Evolutionary conservation across 169 alveolate genomes (phyloP), one percentile per base, ranked within the genome.

Genomic region (Babesia bigemina): DNA sequence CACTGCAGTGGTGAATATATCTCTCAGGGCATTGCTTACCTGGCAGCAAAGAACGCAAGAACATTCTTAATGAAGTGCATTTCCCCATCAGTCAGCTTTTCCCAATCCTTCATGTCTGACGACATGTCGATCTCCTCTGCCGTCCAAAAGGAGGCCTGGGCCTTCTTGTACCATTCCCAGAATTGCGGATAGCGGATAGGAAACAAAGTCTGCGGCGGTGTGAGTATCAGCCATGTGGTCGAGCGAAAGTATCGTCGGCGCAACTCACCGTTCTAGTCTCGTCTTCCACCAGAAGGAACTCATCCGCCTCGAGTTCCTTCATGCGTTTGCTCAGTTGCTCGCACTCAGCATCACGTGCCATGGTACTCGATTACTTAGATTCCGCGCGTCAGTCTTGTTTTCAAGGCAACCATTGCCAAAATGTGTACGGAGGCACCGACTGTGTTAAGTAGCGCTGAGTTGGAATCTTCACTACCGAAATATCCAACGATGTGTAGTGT

Each of bases 111-210:
- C 49, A 92, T 59, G 76, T 98, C 99, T 63, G 94, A 92, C 26
- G 95, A 91, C 55, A 98, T 90, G 87, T 98, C 99, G 48, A 98
- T 95, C 84, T 98, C 99, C 66, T 98, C 99, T 4, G 99, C 97
- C 4, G 98, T 96, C 99, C 99, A 98, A 83, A 98, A 98, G 22
- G 98, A 92, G 14, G 99, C 99, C 86, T 94, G 97, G 45, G 97
- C 98, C 90, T 97, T 95, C 93, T 98, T 98, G 94, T 98, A 97
- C 98, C 95, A 94, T 33, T 94, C 94, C 98, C 99, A 96, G 53
- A 96, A 93, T 33, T 95, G 98, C 52, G 94, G 92, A 91, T 93
- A 92, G 60, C 88, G 79, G 70, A 95, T 93, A 8, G 98, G 98
- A 78, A 89, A 91, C 70, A 95, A 49, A 13, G 59, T 22, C 87